These are phyloP conservation scores for Neurospora sp. DNA, from an alignment of 495 filamentous ascomycete genomes.

Conservation along the genomic window DNA sequence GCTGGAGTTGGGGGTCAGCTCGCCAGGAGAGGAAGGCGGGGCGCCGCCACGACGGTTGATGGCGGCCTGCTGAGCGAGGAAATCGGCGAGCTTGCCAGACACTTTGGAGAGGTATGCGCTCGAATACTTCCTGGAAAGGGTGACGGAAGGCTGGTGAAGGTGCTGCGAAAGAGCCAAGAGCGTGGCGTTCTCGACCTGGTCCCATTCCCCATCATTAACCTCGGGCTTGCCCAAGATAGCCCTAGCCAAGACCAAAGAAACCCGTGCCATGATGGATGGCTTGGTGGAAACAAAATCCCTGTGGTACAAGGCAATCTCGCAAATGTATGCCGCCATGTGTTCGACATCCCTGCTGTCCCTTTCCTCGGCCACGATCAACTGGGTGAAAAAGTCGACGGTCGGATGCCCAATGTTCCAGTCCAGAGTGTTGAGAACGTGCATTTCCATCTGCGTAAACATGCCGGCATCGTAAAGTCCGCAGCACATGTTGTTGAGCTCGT, in stretches of 20 bases:
- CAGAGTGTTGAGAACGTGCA: constrained; percentile 97
- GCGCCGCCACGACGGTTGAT: constrained; percentile 46
- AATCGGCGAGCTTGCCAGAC: constrained; percentile 70
- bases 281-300: constrained; percentile 87
- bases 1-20: constrained; percentile 32
- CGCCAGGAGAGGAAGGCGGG: constrained; percentile 60
- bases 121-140: constrained; percentile 81
- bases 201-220: constrained; percentile 66
- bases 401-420: constrained; percentile 94
- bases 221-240: constrained; percentile 78
- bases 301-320: constrained; percentile 91
- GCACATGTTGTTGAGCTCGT: constrained; percentile 97
- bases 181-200: constrained; percentile 66
- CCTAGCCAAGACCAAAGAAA: constrained; percentile 74
- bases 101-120: constrained; percentile 72
- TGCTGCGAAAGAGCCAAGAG: constrained; percentile 80
- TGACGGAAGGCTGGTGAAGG: constrained; percentile 75
- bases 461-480: constrained; percentile 96
- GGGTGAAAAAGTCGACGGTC: constrained; percentile 86
- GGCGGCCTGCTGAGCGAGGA: constrained; percentile 74
- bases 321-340: constrained; percentile 88
- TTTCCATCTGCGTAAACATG: constrained; percentile 99
- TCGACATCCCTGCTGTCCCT: constrained; percentile 80
- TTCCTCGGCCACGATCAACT: constrained; percentile 56
- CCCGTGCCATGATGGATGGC: constrained; percentile 82